These are phyloP conservation scores for Corchorus olitorius DNA, from an alignment of 345 rosid species.

Conservation along the genomic window DNA sequence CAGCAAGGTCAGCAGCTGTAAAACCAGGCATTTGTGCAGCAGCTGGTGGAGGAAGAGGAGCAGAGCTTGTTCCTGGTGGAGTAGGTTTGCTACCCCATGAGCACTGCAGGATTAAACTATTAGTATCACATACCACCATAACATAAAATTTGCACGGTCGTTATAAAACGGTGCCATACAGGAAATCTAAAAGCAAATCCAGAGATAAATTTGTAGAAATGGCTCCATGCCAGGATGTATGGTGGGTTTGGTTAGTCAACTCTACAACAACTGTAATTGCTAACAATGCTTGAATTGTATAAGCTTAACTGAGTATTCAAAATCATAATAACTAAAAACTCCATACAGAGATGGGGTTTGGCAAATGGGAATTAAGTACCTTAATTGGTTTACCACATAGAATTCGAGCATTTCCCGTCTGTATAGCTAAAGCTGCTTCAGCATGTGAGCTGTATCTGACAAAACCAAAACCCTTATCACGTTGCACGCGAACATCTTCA, in stretches of 20 bases:
- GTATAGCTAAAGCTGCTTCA: conserved; percentile 91
- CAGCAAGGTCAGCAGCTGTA: conserved; percentile 57
- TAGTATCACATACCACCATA: neutral
- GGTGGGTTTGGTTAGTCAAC: neutral
- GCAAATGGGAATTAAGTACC: conserved; percentile 33
- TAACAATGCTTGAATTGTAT: no score
- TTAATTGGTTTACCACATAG: conserved; percentile 77
- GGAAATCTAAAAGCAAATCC: neutral
- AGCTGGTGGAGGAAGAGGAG: conserved; percentile 82
- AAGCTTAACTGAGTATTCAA: neutral
- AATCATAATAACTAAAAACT: neutral
- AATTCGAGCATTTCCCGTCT: conserved; percentile 72
- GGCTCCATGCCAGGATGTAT: neutral
- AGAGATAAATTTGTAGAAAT: neutral
- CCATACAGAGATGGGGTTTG: neutral
- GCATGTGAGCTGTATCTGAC: conserved; percentile 76
- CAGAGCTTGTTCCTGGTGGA: conserved; percentile 75
- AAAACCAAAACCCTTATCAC: conserved; percentile 94
- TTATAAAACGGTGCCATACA: neutral
- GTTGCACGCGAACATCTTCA: conserved; percentile 92
- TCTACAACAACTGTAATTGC: neutral
- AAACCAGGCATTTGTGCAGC: conserved; percentile 54
- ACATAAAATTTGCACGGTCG: neutral
- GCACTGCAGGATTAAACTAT: conserved; percentile 49
- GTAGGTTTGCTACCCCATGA: conserved; percentile 98